These are phyloP conservation scores for Stramenopiles sp. DNA, from an alignment of 352 stramenopile species.

Conservation along the genomic window DNA sequence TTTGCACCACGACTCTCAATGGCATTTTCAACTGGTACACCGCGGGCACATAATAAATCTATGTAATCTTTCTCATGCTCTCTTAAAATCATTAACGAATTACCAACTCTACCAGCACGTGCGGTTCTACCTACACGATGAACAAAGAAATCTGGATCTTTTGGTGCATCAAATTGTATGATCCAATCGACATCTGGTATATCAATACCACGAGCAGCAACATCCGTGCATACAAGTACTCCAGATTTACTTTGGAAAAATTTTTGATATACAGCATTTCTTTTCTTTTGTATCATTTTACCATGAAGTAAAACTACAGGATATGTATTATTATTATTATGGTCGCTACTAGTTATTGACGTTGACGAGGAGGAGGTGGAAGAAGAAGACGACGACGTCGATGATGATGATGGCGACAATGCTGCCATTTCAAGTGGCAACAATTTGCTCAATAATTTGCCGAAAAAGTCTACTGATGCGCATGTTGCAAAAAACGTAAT, in stretches of 20 bases:
- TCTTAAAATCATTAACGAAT: conserved; percentile 88
- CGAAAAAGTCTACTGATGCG: conserved; percentile 88
- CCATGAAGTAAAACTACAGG: conserved; percentile 69
- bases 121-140: conserved; percentile 93
- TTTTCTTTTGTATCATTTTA: conserved; percentile 63
- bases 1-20: too few relatives aligned
- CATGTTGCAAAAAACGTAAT: conserved; percentile 93
- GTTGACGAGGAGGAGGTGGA: too few relatives aligned
- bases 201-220: conserved; percentile 93
- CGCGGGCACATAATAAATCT: too few relatives aligned
- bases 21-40: too few relatives aligned
- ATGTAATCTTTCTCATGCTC: too few relatives aligned
- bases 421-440: too few relatives aligned
- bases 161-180: conserved; percentile 88
- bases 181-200: conserved; percentile 96
- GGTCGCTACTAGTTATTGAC: too few relatives aligned
- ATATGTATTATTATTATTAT: too few relatives aligned
- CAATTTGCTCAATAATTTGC: too few relatives aligned
- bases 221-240: conserved; percentile 92
- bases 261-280: conserved; percentile 32
- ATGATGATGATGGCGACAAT: too few relatives aligned
- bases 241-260: conserved; percentile 38
- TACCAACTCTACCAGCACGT: conserved; percentile 70
- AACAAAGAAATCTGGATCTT: conserved; percentile 94
- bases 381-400: too few relatives aligned